Evolutionary conservation across 345 rosid species (phyloP), one percentile per base, ranked within the genome.

Genomic region (Xanthoceras sorbifolium): DNA sequence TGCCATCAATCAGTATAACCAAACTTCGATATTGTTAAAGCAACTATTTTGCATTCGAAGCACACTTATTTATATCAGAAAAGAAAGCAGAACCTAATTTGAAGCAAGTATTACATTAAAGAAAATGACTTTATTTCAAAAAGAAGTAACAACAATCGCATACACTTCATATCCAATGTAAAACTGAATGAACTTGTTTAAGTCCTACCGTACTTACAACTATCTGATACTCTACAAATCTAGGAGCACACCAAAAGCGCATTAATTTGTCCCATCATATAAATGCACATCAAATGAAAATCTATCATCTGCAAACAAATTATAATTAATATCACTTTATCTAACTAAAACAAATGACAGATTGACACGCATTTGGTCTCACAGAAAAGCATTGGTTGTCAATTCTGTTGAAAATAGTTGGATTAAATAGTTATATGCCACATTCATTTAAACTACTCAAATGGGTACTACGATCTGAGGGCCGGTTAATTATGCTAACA

Each of bases 291-390:
- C 28, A 8, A 6, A 57, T 57, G 62, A 57, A 57, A 57, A 12
- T 23, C 55, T 18, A 4, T 50, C 22, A 17, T 50, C n/a, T 50
- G 12, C 46, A 38, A 36, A 63, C 54, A 60, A 29, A 18, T 18
- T 42, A 62, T 2, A 63, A 60, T 25, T 28, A 29, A 28, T 34
- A 31, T 65, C 50, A 25, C 40, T 52, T 23, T 22, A 18, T 31
- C 5, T 60, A 38, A 18, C 5, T 9, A 15, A 28, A 29, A 8
- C 28, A 28, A 61, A 55, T 55, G 12, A n/a, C 9, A 55, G 26
- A n/a, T 50, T 12, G 8, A 10, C 17, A 63, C 5, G 3, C 34
- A 72, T 72, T 72, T 59, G 52, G 75, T 36, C 74, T 71, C 29
- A 69, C 26, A 3, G 44, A 34, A 69, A 54, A 22, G 38, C 6